Base-by-base conservation (phyloP, 768 basidiomycete species). In the Daedaleopsis sinensis region DNA sequence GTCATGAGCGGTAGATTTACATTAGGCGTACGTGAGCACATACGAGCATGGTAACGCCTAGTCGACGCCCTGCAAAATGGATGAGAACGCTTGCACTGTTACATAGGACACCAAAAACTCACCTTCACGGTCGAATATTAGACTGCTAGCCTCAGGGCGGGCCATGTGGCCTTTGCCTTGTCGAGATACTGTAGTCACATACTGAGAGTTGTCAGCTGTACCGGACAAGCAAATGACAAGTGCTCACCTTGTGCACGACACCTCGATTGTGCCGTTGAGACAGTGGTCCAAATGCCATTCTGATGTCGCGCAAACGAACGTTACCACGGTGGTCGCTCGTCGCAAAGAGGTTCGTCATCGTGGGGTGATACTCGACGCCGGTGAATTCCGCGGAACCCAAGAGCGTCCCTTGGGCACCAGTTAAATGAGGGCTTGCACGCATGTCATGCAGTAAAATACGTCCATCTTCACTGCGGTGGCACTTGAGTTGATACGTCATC, bases 81-180 rank as follows among this genome's bases (percentile, higher is more conserved):
- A 51, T 10, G 10, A 21, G 15, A 9, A 48, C 10, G 2, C n/a
- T 48, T 32, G 7, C 38, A 36, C 50, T 59, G 39, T 52, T 13
- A 60, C 47, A 51, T 13, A 55, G 51, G 5, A 37, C n/a, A 38
- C 16, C 11, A 54, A 47, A 37, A 63, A 65, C 52, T 78, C 52
- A 86, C 91, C 91, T 57, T 89, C 82, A 13, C 79, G 76, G 74
- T 93, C 88, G 69, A 91, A 93, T 0, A 73, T 69, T 27, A 91
- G 72, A 67, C 89, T 91, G 58, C 87, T 88, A 15, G 84, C 76
- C 69, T 91, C 90, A 6, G 91, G 89, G 48, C 82, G 82, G 75
- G 55, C 88, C 74, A 66, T 77, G 67, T 39, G 65, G 37, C 18
- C 71, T 61, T 10, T 74, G 65, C 53, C 62, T 43, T 75, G 75